Conservation (phyloP, 2,329 filamentous ascomycete species). For the Stagonosporopsis rhizophila region DNA sequence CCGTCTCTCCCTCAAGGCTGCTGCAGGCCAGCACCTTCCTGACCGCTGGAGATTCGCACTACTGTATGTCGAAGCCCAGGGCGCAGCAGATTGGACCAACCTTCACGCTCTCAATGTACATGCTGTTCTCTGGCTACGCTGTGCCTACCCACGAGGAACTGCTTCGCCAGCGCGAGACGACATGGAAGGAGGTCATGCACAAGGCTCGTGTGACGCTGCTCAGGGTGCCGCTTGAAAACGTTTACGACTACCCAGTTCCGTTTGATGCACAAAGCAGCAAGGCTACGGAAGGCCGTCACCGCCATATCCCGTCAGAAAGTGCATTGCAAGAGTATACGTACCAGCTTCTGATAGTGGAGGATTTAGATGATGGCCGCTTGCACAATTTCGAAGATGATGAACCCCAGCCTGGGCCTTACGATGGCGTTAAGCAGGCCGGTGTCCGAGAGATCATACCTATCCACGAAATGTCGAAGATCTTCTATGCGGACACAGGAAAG, state of each 20-base stretch:
- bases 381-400: constrained; percentile 70
- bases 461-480: constrained; percentile 84
- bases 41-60: constrained; percentile 84
- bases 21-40: constrained; percentile 93
- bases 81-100: constrained; percentile 85
- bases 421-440: constrained; percentile 67
- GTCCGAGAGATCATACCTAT: constrained; percentile 72
- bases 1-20: constrained; percentile 87
- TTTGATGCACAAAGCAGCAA: constrained; percentile 26
- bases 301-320: constrained; percentile 52
- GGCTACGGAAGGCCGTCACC: constrained; percentile 26
- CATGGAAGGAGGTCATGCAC: constrained; percentile 97
- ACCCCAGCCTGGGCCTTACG: constrained; percentile 63
- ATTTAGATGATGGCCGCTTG: constrained; percentile 74
- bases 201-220: constrained; percentile 85
- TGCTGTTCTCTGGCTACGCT: constrained; percentile 87
- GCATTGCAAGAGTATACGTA: constrained; percentile 74
- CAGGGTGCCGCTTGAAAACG: constrained; percentile 67
- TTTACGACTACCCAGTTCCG: constrained; percentile 55
- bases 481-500: constrained; percentile 89
- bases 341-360: constrained; percentile 81
- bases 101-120: constrained; percentile 89
- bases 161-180: constrained; percentile 69
- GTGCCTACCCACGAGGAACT: constrained; percentile 63
- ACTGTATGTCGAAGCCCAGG: constrained; percentile 67